These are phyloP conservation scores for Tolypocladium nubicola DNA, from an alignment of 2,329 filamentous ascomycete genomes.

Conservation along the genomic window DNA sequence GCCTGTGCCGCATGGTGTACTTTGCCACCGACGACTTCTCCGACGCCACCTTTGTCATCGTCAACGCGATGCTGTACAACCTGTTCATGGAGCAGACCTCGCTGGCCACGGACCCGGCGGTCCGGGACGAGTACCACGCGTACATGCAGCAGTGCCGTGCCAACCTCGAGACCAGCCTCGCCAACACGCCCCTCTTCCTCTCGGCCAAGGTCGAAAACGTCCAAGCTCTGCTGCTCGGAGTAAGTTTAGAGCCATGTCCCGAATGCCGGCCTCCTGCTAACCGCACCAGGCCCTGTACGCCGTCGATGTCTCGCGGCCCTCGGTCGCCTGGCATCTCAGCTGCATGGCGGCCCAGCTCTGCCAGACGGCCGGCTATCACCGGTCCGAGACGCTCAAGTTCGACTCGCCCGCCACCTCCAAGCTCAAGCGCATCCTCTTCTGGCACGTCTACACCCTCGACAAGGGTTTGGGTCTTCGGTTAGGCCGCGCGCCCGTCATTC, in stretches of 20 bases:
- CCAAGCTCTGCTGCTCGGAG: slow-evolving; percentile 47
- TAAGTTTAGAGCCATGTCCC: slow-evolving; percentile 18
- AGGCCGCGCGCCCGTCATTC: slow-evolving; percentile 46
- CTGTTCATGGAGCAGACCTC: slow-evolving; percentile 36
- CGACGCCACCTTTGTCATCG: slow-evolving; percentile 38
- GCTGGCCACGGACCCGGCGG: slow-evolving; percentile 19
- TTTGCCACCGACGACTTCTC: slow-evolving; percentile 41
- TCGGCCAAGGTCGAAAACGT: slow-evolving; percentile 44
- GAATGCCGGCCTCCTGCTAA: background rate
- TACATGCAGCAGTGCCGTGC: slow-evolving; percentile 31
- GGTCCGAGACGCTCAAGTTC: slow-evolving; percentile 22
- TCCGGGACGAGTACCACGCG: slow-evolving; percentile 23
- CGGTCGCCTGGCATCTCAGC: slow-evolving; percentile 53
- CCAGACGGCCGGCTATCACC: slow-evolving; percentile 52
- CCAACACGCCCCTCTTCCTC: slow-evolving; percentile 44
- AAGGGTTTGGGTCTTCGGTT: slow-evolving; percentile 47
- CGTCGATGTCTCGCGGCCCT: slow-evolving; percentile 50
- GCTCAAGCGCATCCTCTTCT: slow-evolving; percentile 34
- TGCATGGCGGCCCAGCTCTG: slow-evolving; percentile 49
- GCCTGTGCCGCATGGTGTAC: slow-evolving; percentile 38
- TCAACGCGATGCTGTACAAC: slow-evolving; percentile 38
- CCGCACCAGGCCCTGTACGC: slow-evolving; percentile 43
- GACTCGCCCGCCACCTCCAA: slow-evolving; percentile 20
- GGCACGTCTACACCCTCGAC: slow-evolving; percentile 45
- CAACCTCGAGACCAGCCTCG: slow-evolving; percentile 39